A percentile compares a stretch with the other conserved stretches of the same genome.
These are phyloP conservation scores for Epichloe elymi DNA, from an alignment of 2,329 filamentous ascomycete species.

Conservation along the genomic window DNA sequence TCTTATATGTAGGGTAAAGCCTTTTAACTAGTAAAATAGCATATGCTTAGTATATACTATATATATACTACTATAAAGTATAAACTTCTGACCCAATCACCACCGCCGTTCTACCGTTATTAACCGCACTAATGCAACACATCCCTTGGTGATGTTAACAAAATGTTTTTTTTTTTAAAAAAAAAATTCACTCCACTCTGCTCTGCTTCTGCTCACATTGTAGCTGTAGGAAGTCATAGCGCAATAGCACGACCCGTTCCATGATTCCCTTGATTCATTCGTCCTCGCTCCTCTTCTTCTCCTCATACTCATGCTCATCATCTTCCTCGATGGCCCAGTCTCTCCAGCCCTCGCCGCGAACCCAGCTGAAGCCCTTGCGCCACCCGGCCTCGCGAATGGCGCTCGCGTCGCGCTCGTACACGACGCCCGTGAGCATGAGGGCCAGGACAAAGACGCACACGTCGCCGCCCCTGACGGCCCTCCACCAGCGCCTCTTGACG, in stretches of 20 bases:
- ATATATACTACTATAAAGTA: no score
- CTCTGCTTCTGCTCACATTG: no score
- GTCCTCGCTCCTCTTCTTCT: background rate
- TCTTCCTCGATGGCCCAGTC: slow-evolving; percentile 47
- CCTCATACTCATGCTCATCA: slow-evolving; percentile 11
- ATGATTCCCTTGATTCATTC: background rate
- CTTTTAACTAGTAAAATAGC: no score
- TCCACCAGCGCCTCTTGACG: slow-evolving; percentile 83
- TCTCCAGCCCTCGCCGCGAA: slow-evolving; percentile 62
- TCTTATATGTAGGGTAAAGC: no score
- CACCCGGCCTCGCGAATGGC: slow-evolving; percentile 54
- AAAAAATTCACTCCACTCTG: no score
- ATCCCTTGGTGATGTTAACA: no score
- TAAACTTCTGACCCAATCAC: no score
- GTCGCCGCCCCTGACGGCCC: slow-evolving; percentile 68
- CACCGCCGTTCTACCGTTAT: no score
- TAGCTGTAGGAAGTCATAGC: no score
- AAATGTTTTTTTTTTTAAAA: no score
- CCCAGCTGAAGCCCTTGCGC: slow-evolving; percentile 60
- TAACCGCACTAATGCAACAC: no score
- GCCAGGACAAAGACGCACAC: slow-evolving; percentile 71
- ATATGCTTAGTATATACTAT: no score
- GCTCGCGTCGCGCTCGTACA: slow-evolving; percentile 59
- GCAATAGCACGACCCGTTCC: background rate
- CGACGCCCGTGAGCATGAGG: slow-evolving; percentile 62